Conservation (phyloP, 2,329 filamentous ascomycete species). For the Stagonosporopsis rhizophila region DNA sequence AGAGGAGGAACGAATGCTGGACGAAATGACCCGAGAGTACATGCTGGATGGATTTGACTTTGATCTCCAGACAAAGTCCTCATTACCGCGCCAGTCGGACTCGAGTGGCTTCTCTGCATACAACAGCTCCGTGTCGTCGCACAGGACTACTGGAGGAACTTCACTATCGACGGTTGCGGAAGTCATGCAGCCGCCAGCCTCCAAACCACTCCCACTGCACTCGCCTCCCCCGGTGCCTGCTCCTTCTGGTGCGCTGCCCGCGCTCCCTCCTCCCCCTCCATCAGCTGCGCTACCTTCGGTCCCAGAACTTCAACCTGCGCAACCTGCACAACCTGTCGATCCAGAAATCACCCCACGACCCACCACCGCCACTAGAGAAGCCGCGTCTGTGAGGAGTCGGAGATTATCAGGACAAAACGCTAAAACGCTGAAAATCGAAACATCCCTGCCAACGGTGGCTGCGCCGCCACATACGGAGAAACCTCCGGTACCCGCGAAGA, state of each 20-base stretch:
- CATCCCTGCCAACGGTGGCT: conserved; percentile 54
- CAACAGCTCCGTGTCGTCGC: conserved; percentile 79
- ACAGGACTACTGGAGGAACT: conserved; percentile 72
- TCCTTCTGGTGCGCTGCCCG: conserved; percentile 41
- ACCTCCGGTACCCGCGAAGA: conserved; percentile 41
- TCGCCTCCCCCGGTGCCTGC: conserved; percentile 39
- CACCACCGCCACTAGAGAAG: conserved; percentile 34
- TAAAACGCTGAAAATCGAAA: conserved; percentile 91
- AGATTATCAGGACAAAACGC: conserved; percentile 80
- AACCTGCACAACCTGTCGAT: conserved; percentile 31
- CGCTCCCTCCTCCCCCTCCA: conserved; percentile 33
- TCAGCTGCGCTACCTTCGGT: conserved; percentile 39
- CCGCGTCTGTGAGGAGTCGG: conserved; percentile 70
- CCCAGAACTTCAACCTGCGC: conserved; percentile 38
- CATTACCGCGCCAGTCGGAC: conserved; percentile 78
- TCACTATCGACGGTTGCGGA: conserved; percentile 77
- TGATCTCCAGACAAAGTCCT: conserved; percentile 70
- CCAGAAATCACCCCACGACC: conserved; percentile 40
- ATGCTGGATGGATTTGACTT: conserved; percentile 84
- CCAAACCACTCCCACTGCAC: conserved; percentile 42
- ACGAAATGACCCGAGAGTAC: conserved; percentile 87
- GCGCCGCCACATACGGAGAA: conserved; percentile 47
- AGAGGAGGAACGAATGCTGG: conserved; percentile 65
- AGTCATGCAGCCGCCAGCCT: conserved; percentile 53
- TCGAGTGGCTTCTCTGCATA: conserved; percentile 84